phyloP scores from a whole-genome alignment of 495 filamentous ascomycete genomes.

The Hypoxylon lenormandii region DNA sequence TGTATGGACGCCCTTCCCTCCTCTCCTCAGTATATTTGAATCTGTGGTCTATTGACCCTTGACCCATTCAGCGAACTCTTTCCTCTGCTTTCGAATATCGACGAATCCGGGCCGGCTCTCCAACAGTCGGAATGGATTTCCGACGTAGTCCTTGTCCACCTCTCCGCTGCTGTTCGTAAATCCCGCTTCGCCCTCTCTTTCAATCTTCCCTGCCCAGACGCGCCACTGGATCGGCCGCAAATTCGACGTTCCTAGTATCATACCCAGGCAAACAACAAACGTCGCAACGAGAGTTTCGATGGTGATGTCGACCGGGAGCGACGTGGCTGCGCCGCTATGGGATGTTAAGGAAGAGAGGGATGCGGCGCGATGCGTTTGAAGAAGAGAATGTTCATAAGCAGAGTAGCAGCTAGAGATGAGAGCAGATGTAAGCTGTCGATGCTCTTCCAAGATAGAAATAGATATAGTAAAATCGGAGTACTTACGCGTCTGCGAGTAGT shows the following conservation, averaged over 20 bases:
- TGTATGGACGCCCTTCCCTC: background rate
- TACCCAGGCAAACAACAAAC: slow-evolving; percentile 72
- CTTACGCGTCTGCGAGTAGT: slow-evolving; percentile 80
- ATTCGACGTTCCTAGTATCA: slow-evolving; percentile 75
- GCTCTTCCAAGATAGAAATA: slow-evolving; percentile 2
- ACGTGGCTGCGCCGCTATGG: slow-evolving; percentile 34
- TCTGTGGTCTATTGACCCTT: slow-evolving; percentile 48
- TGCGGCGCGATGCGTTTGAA: slow-evolving; percentile 69
- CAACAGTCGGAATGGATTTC: slow-evolving; percentile 63
- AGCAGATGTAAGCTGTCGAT: slow-evolving; percentile 10
- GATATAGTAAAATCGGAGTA: slow-evolving; percentile 4
- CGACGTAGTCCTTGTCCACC: slow-evolving; percentile 62
- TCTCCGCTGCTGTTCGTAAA: slow-evolving; percentile 77
- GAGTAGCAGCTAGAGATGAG: slow-evolving; percentile 76
- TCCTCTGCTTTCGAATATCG: slow-evolving; percentile 73
- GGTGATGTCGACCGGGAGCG: slow-evolving; percentile 79
- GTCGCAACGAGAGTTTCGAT: slow-evolving; percentile 81
- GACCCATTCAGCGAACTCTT: slow-evolving; percentile 81
- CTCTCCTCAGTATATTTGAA: background rate
- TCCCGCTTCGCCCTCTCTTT: slow-evolving; percentile 75
- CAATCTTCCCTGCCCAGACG: slow-evolving; percentile 84
- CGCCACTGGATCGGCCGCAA: slow-evolving; percentile 83
- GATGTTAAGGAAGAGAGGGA: slow-evolving; percentile 62
- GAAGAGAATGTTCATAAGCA: slow-evolving; percentile 81
- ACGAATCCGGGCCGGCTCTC: slow-evolving; percentile 63